These are phyloP conservation scores for Cyanodermella asteris DNA, from an alignment of 2,329 filamentous ascomycete genomes.

Conservation along the genomic window DNA sequence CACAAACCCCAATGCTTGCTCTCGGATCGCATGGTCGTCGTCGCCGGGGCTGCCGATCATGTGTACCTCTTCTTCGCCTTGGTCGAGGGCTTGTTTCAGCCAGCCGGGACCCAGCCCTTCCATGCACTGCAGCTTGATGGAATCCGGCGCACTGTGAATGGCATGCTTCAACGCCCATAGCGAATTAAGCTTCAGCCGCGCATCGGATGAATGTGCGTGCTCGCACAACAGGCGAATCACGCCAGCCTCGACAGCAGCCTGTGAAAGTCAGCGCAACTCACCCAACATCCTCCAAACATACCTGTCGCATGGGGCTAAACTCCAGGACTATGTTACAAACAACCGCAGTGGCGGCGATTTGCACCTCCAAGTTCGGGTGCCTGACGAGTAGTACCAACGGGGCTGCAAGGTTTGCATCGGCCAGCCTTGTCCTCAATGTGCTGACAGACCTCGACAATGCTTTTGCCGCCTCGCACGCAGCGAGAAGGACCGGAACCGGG, in stretches of 20 bases:
- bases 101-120: slow-evolving; percentile 58
- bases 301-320: slow-evolving; percentile 77
- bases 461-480: slow-evolving; percentile 62
- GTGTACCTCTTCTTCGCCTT: slow-evolving; percentile 23
- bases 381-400: slow-evolving; percentile 57
- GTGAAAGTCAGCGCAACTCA: slow-evolving; percentile 6
- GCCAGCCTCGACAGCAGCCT: slow-evolving; percentile 53
- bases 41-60: slow-evolving; percentile 36
- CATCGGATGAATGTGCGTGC: slow-evolving; percentile 61
- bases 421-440: slow-evolving; percentile 63
- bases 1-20: slow-evolving; percentile 75
- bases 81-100: slow-evolving; percentile 51
- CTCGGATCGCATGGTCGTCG: slow-evolving; percentile 69
- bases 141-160: slow-evolving; percentile 47
- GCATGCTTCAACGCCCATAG: slow-evolving; percentile 90
- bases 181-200: slow-evolving; percentile 62
- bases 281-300: no score
- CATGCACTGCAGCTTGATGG: slow-evolving; percentile 55
- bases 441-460: slow-evolving; percentile 70
- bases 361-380: slow-evolving; percentile 55
- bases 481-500: slow-evolving; percentile 54
- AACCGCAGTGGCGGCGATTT: slow-evolving; percentile 65
- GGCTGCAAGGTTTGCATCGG: slow-evolving; percentile 62
- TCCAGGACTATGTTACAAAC: slow-evolving; percentile 72
- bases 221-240: slow-evolving; percentile 59